Base-by-base conservation (phyloP, 208 protist species). In the Naegleria gruberi region DNA sequence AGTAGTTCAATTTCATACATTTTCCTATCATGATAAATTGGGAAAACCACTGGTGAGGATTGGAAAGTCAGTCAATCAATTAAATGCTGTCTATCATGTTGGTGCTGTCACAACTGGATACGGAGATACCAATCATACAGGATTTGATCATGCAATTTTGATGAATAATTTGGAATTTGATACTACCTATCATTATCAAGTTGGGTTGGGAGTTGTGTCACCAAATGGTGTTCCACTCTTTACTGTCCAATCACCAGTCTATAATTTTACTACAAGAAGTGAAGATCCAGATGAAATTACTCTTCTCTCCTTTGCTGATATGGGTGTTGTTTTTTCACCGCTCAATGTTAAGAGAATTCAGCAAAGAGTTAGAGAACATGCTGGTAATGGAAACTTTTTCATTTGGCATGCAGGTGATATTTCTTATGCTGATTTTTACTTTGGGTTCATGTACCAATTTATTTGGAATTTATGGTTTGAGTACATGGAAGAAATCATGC, bases 261-360 rank as follows among this genome's bases (percentile, higher is more conserved):
- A 77, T 77, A 77, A 77, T 37, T 77, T 77, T n/a, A 77, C 65
- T 37, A 77, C 65, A 37, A 77, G 65, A 77, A 77, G 65, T 77
- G 7, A 30, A 6, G 51, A 65, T 65, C 65, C 65, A 77, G 65
- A 77, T 77, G 65, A 77, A 77, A 77, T 77, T 37, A 37, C 65
- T 37, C 26, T 77, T 12, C 30, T 77, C 17, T 37, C 34, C 26
- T 77, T 37, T 77, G 65, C 65, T 8, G 65, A 77, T 77, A 77
- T 77, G 65, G 65, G 65, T 37, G 30, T 77, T 7, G 30, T 77
- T 30, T 77, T 77, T 77, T 77, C 65, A 77, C 65, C 17, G 12
- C 26, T 37, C 6, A 77, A 77, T 77, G 30, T 30, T 7, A 37
- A 77, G 34, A 12, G 30, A 37, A 77, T 77, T 37, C 30, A 30